Evolutionary conservation across 1,284 basidiomycete species (phyloP).

Genomic region (Gymnopus androsaceus): DNA sequence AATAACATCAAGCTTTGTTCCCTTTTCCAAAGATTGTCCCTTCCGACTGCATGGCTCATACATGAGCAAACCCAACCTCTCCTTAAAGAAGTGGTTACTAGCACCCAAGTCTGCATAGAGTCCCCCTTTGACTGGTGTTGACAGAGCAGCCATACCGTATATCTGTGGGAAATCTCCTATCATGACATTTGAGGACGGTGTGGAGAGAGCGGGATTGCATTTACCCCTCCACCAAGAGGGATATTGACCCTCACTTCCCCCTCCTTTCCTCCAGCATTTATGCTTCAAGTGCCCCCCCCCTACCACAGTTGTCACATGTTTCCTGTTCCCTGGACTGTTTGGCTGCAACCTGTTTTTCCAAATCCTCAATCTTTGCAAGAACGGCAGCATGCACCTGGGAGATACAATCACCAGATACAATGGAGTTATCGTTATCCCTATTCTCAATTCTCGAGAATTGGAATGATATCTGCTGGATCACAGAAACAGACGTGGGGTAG

Average conservation of each 20-base stretch:
- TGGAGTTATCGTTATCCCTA: too few relatives aligned
- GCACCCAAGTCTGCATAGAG: slow-evolving; percentile 2
- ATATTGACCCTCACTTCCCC: slow-evolving; percentile 12
- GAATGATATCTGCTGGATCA: too few relatives aligned
- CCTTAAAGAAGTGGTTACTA: slow-evolving; percentile 2
- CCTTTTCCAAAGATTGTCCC: background rate
- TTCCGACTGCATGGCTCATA: background rate
- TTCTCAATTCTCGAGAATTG: too few relatives aligned
- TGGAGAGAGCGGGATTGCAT: background rate
- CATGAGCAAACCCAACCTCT: background rate
- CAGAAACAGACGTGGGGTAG: too few relatives aligned
- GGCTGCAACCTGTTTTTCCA: too few relatives aligned
- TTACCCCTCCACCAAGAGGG: slow-evolving; percentile 5
- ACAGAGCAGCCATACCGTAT: background rate
- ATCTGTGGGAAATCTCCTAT: background rate
- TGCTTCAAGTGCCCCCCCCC: background rate
- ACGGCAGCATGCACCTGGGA: too few relatives aligned
- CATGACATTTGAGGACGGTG: background rate
- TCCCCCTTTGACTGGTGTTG: background rate
- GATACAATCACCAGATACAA: too few relatives aligned
- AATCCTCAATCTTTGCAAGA: too few relatives aligned
- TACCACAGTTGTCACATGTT: too few relatives aligned
- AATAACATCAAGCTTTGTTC: background rate
- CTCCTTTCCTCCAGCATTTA: slow-evolving; percentile 8
- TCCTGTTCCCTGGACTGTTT: too few relatives aligned